These are phyloP conservation scores for Colletotrichum sp. DNA, from an alignment of 2,329 filamentous ascomycete genomes.

Conservation along the genomic window DNA sequence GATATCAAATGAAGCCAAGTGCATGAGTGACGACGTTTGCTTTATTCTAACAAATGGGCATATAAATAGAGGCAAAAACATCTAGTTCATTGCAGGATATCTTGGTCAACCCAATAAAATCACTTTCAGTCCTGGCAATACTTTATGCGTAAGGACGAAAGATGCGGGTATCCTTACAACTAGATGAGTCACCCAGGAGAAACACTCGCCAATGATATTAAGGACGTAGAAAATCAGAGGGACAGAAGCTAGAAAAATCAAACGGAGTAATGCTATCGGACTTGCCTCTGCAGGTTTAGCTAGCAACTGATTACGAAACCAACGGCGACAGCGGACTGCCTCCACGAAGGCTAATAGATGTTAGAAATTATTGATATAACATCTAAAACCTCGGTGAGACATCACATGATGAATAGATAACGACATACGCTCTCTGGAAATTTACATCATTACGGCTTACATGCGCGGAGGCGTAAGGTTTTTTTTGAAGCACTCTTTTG, in stretches of 20 bases:
- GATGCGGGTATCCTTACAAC: background rate
- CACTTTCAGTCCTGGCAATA: background rate
- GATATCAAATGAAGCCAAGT: background rate
- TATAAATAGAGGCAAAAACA: background rate
- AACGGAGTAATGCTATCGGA: background rate
- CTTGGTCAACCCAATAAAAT: background rate
- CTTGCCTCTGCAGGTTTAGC: background rate
- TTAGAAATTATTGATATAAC: background rate
- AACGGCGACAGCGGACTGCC: background rate
- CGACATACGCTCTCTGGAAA: background rate
- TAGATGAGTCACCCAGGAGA: background rate
- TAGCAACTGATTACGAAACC: background rate
- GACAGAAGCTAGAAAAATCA: too few relatives aligned
- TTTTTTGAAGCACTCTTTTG: background rate
- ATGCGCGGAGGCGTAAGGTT: background rate
- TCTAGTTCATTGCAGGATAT: background rate
- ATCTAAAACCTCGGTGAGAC: rapidly evolving
- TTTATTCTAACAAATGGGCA: too few relatives aligned
- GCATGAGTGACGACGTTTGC: too few relatives aligned
- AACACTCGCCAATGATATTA: background rate
- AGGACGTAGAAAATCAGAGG: too few relatives aligned
- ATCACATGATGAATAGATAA: background rate
- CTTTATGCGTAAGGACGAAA: background rate
- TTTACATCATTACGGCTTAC: background rate
- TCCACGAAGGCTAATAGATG: background rate